Conservation (phyloP, 805 yeast genomes). For the Saccharomycopsis sp. region DNA sequence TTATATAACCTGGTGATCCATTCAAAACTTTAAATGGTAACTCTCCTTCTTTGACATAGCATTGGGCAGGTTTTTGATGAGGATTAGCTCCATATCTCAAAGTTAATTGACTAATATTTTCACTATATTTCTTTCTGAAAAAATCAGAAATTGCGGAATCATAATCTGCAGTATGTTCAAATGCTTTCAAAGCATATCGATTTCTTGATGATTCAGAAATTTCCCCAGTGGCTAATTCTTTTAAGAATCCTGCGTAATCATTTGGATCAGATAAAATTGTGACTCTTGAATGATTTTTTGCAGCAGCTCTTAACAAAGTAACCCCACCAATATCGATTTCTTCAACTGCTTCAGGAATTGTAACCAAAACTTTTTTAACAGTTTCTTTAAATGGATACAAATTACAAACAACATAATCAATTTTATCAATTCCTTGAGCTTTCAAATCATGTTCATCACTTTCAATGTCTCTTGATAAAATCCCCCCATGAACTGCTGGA, state of each 20-base stretch:
- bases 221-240: slow-evolving; percentile 66
- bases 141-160: slow-evolving; percentile 94
- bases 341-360: slow-evolving; percentile 95
- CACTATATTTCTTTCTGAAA: slow-evolving; percentile 95
- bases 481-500: slow-evolving; percentile 98
- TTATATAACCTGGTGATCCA: slow-evolving; percentile 97
- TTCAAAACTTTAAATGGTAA: slow-evolving; percentile 89
- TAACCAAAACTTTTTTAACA: slow-evolving; percentile 89
- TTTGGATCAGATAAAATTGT: slow-evolving; percentile 91
- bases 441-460: slow-evolving; percentile 83
- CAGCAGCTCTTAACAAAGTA: slow-evolving; percentile 95
- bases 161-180: slow-evolving; percentile 97
- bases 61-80: slow-evolving; percentile 99
- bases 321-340: slow-evolving; percentile 99
- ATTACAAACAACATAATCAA: slow-evolving; percentile 95
- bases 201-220: slow-evolving; percentile 70
- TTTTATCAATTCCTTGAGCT: slow-evolving; percentile 89
- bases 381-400: slow-evolving; percentile 98
- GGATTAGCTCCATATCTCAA: slow-evolving; percentile 98
- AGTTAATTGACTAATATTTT: slow-evolving; percentile 81
- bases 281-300: slow-evolving; percentile 95
- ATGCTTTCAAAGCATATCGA: slow-evolving; percentile 88
- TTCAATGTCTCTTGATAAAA: slow-evolving; percentile 88
- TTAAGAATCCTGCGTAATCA: slow-evolving; percentile 82
- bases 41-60: slow-evolving; percentile 77